phyloP scores from a whole-genome alignment of 2,329 filamentous ascomycete species.

The Pseudogymnoascus sp. region DNA sequence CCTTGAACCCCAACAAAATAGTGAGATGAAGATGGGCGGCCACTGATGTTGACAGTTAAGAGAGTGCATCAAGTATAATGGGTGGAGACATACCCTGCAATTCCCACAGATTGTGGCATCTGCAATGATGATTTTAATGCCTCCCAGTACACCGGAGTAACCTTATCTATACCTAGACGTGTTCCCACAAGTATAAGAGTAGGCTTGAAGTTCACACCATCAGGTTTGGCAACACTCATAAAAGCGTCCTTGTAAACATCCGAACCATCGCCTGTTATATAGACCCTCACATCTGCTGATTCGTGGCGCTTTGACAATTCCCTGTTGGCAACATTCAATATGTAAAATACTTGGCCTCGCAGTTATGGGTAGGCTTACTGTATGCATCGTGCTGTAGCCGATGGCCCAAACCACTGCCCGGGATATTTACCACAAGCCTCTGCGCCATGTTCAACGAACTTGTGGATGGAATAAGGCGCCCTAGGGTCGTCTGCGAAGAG shows the following conservation, averaged over 20 bases:
- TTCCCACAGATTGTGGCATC: constrained; percentile 88
- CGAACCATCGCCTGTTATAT: constrained; percentile 79
- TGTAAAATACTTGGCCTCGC: constrained; percentile 15
- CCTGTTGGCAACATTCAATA: constrained; percentile 36
- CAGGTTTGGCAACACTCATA: constrained; percentile 63
- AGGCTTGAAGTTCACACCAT: constrained; percentile 61
- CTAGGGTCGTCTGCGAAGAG: constrained; percentile 80
- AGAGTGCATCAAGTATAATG: not conserved
- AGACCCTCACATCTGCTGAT: constrained; percentile 63
- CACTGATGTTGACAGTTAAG: constrained; percentile 42
- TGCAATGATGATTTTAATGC: constrained; percentile 78
- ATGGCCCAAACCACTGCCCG: constrained; percentile 98
- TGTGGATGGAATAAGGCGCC: constrained; percentile 90
- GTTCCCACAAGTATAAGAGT: constrained; percentile 86
- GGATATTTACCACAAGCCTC: constrained; percentile 85
- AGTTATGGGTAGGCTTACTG: constrained; percentile 50
- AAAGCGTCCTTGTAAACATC: constrained; percentile 92
- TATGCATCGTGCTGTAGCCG: constrained; percentile 87
- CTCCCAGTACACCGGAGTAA: constrained; percentile 92
- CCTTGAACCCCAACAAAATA: constrained; percentile 69
- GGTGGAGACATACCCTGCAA: constrained; percentile 64
- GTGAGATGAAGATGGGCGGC: constrained; percentile 73
- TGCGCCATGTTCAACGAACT: constrained; percentile 84
- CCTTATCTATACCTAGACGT: constrained; percentile 83
- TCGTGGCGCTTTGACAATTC: constrained; percentile 61